These are phyloP conservation scores for Gastrolobium bilobum DNA, from an alignment of 306 rosid species.

Conservation along the genomic window DNA sequence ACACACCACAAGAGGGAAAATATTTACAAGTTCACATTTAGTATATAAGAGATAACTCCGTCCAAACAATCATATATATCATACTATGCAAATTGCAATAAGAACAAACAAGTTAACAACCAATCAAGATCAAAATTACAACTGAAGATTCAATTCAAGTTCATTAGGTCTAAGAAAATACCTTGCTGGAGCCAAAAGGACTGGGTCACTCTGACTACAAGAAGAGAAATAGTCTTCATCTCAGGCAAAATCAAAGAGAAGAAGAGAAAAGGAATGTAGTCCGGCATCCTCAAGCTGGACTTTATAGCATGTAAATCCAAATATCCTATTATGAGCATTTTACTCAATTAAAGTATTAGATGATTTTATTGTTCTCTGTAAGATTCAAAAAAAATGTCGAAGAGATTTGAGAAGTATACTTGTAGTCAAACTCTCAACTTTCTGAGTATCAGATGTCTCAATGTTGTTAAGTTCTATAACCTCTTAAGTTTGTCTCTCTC, in stretches of 20 bases:
- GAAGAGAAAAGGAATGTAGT: neutral
- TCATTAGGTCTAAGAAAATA: constrained; percentile 24
- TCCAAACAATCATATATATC: neutral
- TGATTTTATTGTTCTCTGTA: neutral
- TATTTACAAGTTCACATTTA: neutral
- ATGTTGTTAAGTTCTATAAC: neutral
- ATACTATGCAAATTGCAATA: neutral
- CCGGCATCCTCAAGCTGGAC: neutral
- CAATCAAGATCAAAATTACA: constrained; percentile 21
- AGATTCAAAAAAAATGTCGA: neutral
- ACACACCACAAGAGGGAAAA: neutral
- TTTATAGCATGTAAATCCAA: neutral
- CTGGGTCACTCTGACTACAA: neutral
- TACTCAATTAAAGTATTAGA: constrained; percentile 11
- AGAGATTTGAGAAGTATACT: neutral
- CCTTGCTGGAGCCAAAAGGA: constrained; percentile 3
- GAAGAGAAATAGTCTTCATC: neutral
- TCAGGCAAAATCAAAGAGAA: neutral
- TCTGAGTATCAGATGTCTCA: constrained; percentile 5
- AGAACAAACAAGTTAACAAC: neutral
- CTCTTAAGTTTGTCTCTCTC: neutral
- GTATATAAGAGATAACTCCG: neutral
- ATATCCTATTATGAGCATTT: neutral
- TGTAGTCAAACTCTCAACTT: neutral
- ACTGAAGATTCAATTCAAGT: neutral